phyloP scores from a whole-genome alignment of 139 green algal species.

The Chlamydomonas applanata region DNA sequence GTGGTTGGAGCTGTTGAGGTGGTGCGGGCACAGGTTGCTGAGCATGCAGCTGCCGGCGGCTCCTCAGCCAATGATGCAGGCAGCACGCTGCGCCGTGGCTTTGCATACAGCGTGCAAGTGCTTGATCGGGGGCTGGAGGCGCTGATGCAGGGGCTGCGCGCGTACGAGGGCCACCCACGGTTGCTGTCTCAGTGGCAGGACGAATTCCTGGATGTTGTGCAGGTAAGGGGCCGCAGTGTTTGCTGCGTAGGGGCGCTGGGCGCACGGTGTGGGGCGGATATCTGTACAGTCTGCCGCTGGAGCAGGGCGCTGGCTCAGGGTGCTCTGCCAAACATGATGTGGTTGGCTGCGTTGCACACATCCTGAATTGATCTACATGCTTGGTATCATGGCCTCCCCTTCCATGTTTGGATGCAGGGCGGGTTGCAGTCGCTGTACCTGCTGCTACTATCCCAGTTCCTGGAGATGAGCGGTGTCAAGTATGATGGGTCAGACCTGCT shows the following conservation, averaged over 20 bases:
- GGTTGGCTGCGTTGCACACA: no score
- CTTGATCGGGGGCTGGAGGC: slow-evolving; percentile 45
- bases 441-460: slow-evolving; percentile 17
- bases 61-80: background rate
- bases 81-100: slow-evolving; percentile 32
- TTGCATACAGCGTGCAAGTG: slow-evolving; percentile 37
- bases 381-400: no score
- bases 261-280: no score
- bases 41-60: background rate
- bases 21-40: background rate
- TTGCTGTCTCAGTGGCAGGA: slow-evolving; percentile 32
- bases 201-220: background rate
- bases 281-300: no score
- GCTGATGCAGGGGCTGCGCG: slow-evolving; percentile 56
- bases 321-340: no score
- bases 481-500: slow-evolving; percentile 39
- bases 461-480: slow-evolving; percentile 23
- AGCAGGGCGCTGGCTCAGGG: no score
- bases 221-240: background rate
- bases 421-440: slow-evolving; percentile 67
- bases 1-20: slow-evolving; percentile 1
- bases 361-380: no score
- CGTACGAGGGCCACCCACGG: slow-evolving; percentile 53
- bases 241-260: no score
- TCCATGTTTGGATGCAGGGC: slow-evolving; percentile 48